phyloP scores from a whole-genome alignment of 305 asterid genomes.

The Solanum hybrid region DNA sequence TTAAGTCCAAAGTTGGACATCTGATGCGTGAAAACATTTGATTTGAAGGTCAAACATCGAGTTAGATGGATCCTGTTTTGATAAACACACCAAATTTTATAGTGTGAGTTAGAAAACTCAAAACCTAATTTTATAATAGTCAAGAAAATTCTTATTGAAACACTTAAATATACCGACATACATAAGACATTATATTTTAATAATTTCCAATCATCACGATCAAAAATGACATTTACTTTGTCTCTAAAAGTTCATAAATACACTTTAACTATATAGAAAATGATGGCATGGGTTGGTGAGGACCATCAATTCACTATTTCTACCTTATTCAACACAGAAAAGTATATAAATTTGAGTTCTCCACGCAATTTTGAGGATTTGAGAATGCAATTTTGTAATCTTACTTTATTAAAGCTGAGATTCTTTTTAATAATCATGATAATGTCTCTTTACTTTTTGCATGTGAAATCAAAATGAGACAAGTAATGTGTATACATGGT shows the following conservation, averaged over 20 bases:
- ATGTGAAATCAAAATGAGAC: neutral
- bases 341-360: neutral
- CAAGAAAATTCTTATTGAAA: neutral
- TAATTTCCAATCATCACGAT: neutral
- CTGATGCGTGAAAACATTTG: no score
- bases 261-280: neutral
- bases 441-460: neutral
- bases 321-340: neutral
- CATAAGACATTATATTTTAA: neutral
- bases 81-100: no score
- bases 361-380: neutral
- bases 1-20: neutral
- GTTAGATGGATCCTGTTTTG: neutral
- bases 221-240: neutral
- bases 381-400: neutral
- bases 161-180: neutral
- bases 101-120: neutral
- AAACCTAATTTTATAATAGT: no score
- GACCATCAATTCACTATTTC: neutral
- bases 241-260: neutral
- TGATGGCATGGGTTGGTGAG: neutral
- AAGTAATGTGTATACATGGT: neutral
- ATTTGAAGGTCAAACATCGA: neutral
- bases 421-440: neutral
- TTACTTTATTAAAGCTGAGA: neutral